Percentiles rank a stretch among this genome's conserved stretches.
phyloP scores from a whole-genome alignment of 352 stramenopile genomes.

The Globisporangium emineosum region DNA sequence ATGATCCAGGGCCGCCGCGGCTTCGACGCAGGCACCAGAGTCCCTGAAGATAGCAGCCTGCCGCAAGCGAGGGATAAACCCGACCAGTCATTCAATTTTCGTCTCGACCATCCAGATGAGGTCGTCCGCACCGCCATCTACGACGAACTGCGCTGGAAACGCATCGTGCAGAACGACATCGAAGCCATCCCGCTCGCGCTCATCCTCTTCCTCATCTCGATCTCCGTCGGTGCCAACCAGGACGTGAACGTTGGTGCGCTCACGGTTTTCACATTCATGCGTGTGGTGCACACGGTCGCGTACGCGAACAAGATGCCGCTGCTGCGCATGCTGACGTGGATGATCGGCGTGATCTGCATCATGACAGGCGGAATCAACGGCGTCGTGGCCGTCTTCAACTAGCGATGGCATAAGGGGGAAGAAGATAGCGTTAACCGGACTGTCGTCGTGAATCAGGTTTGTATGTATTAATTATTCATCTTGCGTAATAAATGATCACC shows the following conservation, averaged over 20 bases:
- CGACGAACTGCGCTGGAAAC: slow-evolving; percentile 31
- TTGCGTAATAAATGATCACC: no score
- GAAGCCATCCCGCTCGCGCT: slow-evolving; percentile 24
- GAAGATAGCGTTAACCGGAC: no score
- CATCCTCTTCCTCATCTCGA: slow-evolving; percentile 17
- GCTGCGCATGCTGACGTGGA: slow-evolving; percentile 25
- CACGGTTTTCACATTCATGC: slow-evolving; percentile 25
- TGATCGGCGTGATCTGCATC: slow-evolving; percentile 15
- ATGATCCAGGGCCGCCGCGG: slow-evolving; percentile 45
- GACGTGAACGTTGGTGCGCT: slow-evolving; percentile 20
- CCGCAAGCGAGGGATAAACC: slow-evolving; percentile 16
- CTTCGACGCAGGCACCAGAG: slow-evolving; percentile 45
- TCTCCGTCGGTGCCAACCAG: slow-evolving; percentile 23
- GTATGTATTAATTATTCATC: no score
- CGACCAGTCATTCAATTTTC: slow-evolving; percentile 9
- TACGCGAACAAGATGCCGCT: slow-evolving; percentile 32
- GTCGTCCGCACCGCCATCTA: slow-evolving; percentile 2
- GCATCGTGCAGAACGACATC: slow-evolving; percentile 37
- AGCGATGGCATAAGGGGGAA: background rate
- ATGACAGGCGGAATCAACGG: slow-evolving; percentile 9
- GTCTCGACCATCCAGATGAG: background rate
- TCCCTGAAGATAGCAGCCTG: slow-evolving; percentile 16
- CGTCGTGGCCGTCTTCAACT: background rate
- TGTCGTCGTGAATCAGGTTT: no score
- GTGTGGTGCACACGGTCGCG: slow-evolving; percentile 29